Conservation (phyloP, 805 yeast species). For the Novakomyces olei region DNA sequence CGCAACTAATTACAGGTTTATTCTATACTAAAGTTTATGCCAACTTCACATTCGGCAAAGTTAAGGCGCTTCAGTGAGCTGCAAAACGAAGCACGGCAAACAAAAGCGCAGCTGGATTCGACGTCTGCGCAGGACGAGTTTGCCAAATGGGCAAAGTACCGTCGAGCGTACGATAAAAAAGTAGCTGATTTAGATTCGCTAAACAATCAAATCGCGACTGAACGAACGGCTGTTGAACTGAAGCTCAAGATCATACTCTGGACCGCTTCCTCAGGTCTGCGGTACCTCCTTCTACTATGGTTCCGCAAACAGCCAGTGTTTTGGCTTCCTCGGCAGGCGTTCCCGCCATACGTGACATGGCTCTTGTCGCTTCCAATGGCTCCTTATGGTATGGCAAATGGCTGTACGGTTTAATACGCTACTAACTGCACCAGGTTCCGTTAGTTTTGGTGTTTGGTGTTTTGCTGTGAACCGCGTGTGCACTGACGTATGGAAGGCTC, state of each 20-base stretch:
- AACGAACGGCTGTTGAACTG: conserved; percentile 10
- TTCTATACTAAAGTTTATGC: no score
- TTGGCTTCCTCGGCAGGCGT: conserved; percentile 32
- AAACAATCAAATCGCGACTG: conserved; percentile 12
- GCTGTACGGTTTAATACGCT: neutral
- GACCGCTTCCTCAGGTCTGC: conserved; percentile 20
- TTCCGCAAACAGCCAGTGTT: conserved; percentile 34
- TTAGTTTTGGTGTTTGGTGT: conserved; percentile 4
- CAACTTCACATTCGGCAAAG: no score
- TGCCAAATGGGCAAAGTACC: conserved; percentile 86
- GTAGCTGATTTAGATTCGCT: conserved; percentile 30
- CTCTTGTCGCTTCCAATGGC: conserved; percentile 41
- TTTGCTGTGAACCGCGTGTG: no score
- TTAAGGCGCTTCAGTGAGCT: no score
- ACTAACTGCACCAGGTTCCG: neutral
- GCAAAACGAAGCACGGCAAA: no score
- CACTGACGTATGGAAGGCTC: no score
- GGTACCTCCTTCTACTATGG: conserved; percentile 27
- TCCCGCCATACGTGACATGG: conserved; percentile 37
- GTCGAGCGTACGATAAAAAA: conserved; percentile 42
- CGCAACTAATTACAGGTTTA: no score
- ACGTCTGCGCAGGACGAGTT: conserved; percentile 83
- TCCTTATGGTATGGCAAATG: conserved; percentile 13
- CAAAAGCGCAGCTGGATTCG: conserved; percentile 32
- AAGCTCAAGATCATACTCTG: conserved; percentile 19